Evolutionary conservation across 257 asterid species (phyloP).

Genomic region (Gentiana straminea): DNA sequence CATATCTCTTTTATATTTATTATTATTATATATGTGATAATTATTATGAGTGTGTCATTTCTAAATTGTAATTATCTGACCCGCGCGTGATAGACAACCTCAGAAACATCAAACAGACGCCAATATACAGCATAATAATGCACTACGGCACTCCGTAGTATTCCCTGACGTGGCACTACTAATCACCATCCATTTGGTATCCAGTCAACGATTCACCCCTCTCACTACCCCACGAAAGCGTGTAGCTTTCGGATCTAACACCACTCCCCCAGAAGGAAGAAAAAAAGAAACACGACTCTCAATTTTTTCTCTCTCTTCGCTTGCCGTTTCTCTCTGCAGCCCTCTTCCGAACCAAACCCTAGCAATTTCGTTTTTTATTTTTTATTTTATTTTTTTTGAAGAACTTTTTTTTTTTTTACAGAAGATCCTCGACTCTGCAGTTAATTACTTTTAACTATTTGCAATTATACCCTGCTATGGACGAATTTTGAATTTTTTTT

Average conservation of each 20-base stretch:
- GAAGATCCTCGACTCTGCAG: conserved; percentile 3
- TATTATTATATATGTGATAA: too few relatives aligned
- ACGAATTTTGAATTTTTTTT: background rate
- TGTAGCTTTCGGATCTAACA: conserved; percentile 15
- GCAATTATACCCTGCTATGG: conserved; percentile 5
- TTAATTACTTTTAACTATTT: background rate
- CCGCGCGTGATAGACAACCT: too few relatives aligned
- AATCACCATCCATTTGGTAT: too few relatives aligned
- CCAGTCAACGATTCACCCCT: too few relatives aligned
- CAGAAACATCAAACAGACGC: too few relatives aligned
- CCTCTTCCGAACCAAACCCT: conserved; percentile 7
- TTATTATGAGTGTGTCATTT: too few relatives aligned
- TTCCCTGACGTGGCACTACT: too few relatives aligned
- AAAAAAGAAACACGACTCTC: background rate
- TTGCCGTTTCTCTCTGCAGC: background rate
- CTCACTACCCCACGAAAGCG: background rate
- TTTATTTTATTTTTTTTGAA: background rate
- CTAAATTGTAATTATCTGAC: too few relatives aligned
- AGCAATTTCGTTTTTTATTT: conserved; percentile 2
- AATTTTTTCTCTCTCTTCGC: background rate
- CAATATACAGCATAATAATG: too few relatives aligned
- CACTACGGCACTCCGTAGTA: too few relatives aligned
- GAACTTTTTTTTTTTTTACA: background rate
- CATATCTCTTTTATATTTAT: too few relatives aligned
- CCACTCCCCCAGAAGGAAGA: too few relatives aligned